phyloP scores from a whole-genome alignment of 2,329 filamentous ascomycete genomes.

The Diaporthe humulicola region DNA sequence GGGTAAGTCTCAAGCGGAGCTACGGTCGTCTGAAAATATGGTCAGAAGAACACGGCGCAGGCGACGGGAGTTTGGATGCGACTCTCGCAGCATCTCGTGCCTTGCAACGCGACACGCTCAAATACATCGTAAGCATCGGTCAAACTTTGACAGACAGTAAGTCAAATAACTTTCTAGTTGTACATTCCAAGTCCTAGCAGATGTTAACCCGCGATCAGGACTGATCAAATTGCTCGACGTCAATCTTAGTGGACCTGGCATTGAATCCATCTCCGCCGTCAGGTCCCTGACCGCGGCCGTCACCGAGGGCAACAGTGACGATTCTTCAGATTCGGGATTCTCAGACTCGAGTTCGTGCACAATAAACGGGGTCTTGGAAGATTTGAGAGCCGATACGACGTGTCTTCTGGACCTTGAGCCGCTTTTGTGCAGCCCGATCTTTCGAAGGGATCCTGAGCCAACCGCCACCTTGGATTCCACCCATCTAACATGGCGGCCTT shows the following conservation, averaged over 20 bases:
- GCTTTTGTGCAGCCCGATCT: constrained; percentile 22
- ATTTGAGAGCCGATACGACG: constrained; percentile 28
- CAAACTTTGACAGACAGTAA: constrained; percentile 4
- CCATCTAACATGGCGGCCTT: neutral
- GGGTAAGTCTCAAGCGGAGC: neutral
- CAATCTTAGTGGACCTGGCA: neutral
- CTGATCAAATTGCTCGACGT: neutral
- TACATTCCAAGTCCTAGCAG: neutral
- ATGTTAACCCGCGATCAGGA: neutral
- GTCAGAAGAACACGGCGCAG: constrained; percentile 11
- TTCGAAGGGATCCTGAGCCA: neutral
- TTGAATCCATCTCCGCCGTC: neutral
- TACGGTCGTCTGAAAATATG: constrained; percentile 24
- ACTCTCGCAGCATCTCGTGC: neutral
- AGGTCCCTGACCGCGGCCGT: neutral
- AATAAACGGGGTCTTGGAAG: neutral
- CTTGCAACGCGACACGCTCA: neutral
- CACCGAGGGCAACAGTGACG: neutral
- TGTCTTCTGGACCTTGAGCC: constrained; percentile 32
- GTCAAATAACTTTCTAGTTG: neutral
- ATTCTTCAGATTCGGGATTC: neutral
- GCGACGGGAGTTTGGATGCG: neutral
- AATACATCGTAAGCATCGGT: constrained; percentile 14
- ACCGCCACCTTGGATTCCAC: neutral
- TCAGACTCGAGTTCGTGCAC: neutral